Percentiles rank a stretch among this genome's conserved stretches.
Evolutionary conservation across 345 rosid genomes (phyloP).

Genomic region (Pistacia vera): DNA sequence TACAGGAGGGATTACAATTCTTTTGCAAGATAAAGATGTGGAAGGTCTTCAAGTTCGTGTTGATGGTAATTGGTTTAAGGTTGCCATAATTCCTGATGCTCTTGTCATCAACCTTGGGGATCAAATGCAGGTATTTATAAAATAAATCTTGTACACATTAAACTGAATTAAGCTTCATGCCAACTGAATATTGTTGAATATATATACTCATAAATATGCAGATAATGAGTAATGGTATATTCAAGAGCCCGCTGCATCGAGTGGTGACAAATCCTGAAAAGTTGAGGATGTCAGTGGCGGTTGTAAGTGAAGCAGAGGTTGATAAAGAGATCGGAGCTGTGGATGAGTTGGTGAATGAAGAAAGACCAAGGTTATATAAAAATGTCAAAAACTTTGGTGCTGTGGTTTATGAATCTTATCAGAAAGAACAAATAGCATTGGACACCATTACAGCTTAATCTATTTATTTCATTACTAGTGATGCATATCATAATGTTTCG

Average conservation of each 20-base stretch:
- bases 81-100: slow-evolving; percentile 44
- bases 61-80: slow-evolving; percentile 39
- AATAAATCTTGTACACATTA: too few relatives aligned
- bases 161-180: neutral
- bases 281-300: slow-evolving; percentile 44
- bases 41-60: slow-evolving; percentile 44
- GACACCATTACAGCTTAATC: slow-evolving; percentile 31
- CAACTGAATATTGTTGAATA: too few relatives aligned
- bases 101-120: slow-evolving; percentile 52
- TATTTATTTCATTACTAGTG: neutral
- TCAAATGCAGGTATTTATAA: slow-evolving; percentile 38
- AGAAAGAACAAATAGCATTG: slow-evolving; percentile 37
- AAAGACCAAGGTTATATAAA: slow-evolving; percentile 40
- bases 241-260: slow-evolving; percentile 46
- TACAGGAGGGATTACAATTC: slow-evolving; percentile 45
- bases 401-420: slow-evolving; percentile 39
- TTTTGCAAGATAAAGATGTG: slow-evolving; percentile 40
- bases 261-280: slow-evolving; percentile 35
- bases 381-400: slow-evolving; percentile 42
- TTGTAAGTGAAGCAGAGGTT: slow-evolving; percentile 37
- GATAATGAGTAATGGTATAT: neutral
- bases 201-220: too few relatives aligned
- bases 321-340: slow-evolving; percentile 33
- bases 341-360: slow-evolving; percentile 28
- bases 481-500: neutral